A percentile compares a stretch with the other conserved stretches of the same genome.
Conservation (phyloP, 75 land plant genomes). For the Cupressus sempervirens region DNA sequence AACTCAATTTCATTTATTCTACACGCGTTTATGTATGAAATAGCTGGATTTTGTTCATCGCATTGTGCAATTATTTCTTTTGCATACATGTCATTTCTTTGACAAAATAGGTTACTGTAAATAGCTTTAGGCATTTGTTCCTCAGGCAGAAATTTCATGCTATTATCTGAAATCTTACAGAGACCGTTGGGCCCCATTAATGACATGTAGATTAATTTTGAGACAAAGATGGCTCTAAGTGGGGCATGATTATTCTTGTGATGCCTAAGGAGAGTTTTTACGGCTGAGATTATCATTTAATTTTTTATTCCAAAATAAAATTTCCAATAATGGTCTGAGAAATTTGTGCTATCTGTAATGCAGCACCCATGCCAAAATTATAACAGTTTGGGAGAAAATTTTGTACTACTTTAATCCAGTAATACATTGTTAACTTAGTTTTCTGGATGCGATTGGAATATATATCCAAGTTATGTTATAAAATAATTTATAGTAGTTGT, state of each 20-base stretch:
- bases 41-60: no score
- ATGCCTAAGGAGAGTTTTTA: background rate
- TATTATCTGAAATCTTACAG: no score
- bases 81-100: no score
- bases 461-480: background rate
- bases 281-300: background rate
- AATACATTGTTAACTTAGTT: background rate
- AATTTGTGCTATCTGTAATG: background rate
- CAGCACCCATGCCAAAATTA: background rate
- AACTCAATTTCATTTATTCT: no score
- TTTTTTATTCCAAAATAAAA: background rate
- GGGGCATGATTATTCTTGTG: background rate
- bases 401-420: background rate
- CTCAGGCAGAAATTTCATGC: no score
- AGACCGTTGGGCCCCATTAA: background rate
- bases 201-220: background rate
- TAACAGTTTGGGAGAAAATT: background rate
- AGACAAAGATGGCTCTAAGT: background rate
- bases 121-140: no score
- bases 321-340: background rate
- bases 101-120: no score
- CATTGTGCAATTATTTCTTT: no score
- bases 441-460: background rate
- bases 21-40: no score
- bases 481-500: background rate